phyloP scores from a whole-genome alignment of 1,139 yeast species.

The Yamadazyma sp. region DNA sequence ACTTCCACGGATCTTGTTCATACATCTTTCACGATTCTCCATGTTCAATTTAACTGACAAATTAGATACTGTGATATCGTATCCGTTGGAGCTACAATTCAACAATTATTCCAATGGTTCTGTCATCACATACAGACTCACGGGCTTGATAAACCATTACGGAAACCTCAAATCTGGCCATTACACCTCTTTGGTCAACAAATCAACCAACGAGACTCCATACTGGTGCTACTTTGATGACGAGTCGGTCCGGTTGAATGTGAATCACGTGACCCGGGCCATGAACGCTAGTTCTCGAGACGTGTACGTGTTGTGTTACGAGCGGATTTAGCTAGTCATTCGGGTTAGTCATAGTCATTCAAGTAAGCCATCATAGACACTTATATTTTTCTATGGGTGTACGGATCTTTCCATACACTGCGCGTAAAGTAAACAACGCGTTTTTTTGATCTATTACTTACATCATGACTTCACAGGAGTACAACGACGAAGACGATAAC shows the following conservation, averaged over 20 bases:
- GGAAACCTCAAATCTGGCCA: constrained; percentile 76
- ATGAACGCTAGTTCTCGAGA: constrained; percentile 52
- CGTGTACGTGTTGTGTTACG: constrained; percentile 74
- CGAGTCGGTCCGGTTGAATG: constrained; percentile 51
- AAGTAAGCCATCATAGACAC: too few relatives aligned
- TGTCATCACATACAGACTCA: constrained; percentile 49
- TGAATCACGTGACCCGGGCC: constrained; percentile 47
- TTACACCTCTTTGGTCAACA: constrained; percentile 66
- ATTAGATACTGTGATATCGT: constrained; percentile 51
- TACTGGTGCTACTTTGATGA: constrained; percentile 77
- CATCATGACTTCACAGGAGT: constrained; percentile 13
- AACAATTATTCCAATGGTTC: constrained; percentile 40
- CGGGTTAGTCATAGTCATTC: neutral
- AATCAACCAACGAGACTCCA: constrained; percentile 29
- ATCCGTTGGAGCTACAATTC: constrained; percentile 49
- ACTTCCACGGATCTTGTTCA: constrained; percentile 61
- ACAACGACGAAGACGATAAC: constrained; percentile 36
- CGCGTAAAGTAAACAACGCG: constrained; percentile 5
- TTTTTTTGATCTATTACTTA: too few relatives aligned
- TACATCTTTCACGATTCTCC: constrained; percentile 63
- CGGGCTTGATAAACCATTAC: constrained; percentile 66
- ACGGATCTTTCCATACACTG: neutral
- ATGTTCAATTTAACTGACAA: constrained; percentile 57
- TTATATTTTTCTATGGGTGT: neutral
- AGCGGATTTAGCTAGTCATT: constrained; percentile 28